Evolutionary conservation across 176 grass and related monocot species (phyloP).

Genomic region (Phoenix roebelenii): DNA sequence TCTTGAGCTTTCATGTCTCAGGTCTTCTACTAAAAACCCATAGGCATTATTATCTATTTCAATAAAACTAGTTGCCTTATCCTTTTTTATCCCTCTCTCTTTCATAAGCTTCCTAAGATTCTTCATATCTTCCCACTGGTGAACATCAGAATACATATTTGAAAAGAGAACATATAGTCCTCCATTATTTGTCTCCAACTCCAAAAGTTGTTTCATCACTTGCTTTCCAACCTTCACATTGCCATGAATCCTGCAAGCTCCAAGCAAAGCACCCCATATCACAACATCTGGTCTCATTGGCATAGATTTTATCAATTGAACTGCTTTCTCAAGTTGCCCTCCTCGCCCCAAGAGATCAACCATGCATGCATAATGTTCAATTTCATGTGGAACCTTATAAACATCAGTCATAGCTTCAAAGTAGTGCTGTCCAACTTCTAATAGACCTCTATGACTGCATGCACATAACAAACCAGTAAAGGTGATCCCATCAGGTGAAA

Average conservation of each 20-base stretch:
- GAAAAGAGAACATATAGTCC: slow-evolving; percentile 3
- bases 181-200: not conserved
- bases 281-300: not conserved
- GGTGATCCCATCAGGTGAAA: not conserved
- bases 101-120: slow-evolving; percentile 5
- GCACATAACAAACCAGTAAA: not conserved
- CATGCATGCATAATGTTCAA: slow-evolving; percentile 11
- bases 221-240: not conserved
- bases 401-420: not conserved
- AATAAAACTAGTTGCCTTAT: not conserved
- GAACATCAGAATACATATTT: slow-evolving; percentile 1
- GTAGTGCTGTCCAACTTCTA: not conserved
- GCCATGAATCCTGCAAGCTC: slow-evolving; percentile 10
- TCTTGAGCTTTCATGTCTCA: slow-evolving; percentile 1
- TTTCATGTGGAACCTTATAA: slow-evolving; percentile 5
- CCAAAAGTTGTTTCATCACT: not conserved
- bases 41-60: not conserved
- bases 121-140: slow-evolving; percentile 3
- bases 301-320: slow-evolving; percentile 1
- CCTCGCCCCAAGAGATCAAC: slow-evolving; percentile 11
- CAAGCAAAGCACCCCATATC: slow-evolving; percentile 12
- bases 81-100: not conserved
- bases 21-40: slow-evolving; percentile 1
- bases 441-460: slow-evolving; percentile 1
- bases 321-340: slow-evolving; percentile 2